These are phyloP conservation scores for Lactarius evosmus DNA, from an alignment of 768 basidiomycete species.

Conservation along the genomic window DNA sequence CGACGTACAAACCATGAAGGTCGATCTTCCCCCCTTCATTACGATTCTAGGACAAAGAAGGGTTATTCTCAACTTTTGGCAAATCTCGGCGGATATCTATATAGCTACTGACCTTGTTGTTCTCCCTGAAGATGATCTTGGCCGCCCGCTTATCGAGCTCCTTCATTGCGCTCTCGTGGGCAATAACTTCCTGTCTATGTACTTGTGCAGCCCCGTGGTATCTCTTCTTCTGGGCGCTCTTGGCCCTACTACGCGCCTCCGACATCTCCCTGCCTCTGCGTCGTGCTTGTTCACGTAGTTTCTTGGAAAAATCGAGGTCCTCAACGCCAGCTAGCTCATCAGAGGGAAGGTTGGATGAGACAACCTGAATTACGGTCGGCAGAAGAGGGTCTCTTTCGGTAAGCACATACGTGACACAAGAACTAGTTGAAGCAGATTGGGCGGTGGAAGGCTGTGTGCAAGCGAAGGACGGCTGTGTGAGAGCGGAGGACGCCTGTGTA, in stretches of 20 bases:
- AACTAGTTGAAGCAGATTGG: too few relatives aligned
- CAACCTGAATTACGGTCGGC: neutral
- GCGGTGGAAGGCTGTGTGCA: neutral
- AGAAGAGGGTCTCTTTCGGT: neutral
- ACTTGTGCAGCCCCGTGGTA: neutral
- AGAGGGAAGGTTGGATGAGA: neutral
- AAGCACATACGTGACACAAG: too few relatives aligned
- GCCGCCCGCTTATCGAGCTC: conserved; percentile 8
- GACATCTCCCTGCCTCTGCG: neutral
- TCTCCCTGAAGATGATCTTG: conserved; percentile 2
- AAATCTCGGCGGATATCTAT: neutral
- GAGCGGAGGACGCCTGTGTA: neutral
- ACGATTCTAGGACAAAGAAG: neutral
- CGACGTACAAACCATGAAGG: conserved; percentile 11
- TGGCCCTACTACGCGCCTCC: neutral
- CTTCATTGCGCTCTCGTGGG: neutral
- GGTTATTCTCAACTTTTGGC: neutral
- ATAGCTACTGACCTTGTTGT: conserved; percentile 17
- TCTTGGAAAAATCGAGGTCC: neutral
- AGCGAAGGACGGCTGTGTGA: neutral
- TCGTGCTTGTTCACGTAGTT: conserved; percentile 8
- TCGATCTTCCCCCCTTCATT: conserved; percentile 7
- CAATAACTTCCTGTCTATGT: neutral
- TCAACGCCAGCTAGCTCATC: neutral
- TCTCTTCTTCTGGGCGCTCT: neutral